These are phyloP conservation scores for Talaromyces verruculosus DNA, from an alignment of 2,329 filamentous ascomycete genomes.

Conservation along the genomic window DNA sequence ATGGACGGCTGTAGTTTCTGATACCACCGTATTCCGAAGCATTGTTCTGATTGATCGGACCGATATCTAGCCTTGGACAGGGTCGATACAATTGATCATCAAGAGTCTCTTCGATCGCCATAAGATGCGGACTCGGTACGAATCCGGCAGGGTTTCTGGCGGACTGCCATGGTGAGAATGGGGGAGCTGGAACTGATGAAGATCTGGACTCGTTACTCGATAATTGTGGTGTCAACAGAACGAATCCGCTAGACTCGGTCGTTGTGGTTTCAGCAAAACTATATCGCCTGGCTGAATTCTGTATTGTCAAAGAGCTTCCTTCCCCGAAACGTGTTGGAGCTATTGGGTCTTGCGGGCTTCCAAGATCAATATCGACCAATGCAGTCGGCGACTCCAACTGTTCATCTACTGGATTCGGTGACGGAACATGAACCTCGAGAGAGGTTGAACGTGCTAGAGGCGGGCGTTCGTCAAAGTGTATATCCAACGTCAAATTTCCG, in stretches of 20 bases:
- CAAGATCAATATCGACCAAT: background rate
- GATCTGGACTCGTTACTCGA: background rate
- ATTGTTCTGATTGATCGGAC: background rate
- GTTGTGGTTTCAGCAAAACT: slow-evolving; percentile 9
- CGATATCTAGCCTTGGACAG: background rate
- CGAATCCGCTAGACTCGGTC: background rate
- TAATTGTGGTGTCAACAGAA: slow-evolving; percentile 2
- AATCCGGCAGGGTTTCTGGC: background rate
- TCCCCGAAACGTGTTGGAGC: background rate
- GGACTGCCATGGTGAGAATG: background rate
- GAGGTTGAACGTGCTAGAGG: slow-evolving; percentile 16
- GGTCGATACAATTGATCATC: background rate
- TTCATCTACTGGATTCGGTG: slow-evolving; percentile 8
- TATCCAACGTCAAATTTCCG: slow-evolving; percentile 1
- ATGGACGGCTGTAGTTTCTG: background rate
- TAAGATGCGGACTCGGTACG: slow-evolving; percentile 6
- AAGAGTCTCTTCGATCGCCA: slow-evolving; percentile 4
- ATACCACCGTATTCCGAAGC: background rate
- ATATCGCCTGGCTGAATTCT: background rate
- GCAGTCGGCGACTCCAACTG: background rate
- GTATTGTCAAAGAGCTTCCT: background rate
- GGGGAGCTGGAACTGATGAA: background rate
- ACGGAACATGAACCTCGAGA: slow-evolving; percentile 18
- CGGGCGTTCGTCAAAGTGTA: background rate
- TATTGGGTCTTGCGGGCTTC: background rate